These are phyloP conservation scores for Candida lessepsii DNA, from an alignment of 805 yeast genomes.

Conservation along the genomic window DNA sequence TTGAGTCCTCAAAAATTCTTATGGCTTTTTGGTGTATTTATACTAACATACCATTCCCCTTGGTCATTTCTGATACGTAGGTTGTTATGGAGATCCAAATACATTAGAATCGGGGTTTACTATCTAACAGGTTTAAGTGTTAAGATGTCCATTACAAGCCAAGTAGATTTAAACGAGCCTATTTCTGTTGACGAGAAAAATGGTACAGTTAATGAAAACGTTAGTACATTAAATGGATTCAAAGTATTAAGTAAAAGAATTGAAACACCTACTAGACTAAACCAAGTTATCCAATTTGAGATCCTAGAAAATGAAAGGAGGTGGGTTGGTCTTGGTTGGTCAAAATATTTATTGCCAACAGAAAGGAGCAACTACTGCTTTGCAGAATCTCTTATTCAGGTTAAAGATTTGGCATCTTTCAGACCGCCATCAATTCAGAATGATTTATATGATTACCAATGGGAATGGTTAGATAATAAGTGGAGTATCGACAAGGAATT, in stretches of 20 bases:
- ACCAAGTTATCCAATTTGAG: constrained; percentile 50
- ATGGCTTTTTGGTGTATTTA: constrained; percentile 36
- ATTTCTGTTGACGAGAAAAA: constrained; percentile 17
- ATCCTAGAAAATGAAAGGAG: constrained; percentile 58
- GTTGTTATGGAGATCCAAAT: constrained; percentile 50
- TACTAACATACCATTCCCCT: constrained; percentile 47
- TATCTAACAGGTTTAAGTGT: constrained; percentile 42
- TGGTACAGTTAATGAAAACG: constrained; percentile 12
- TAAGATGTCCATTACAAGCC: constrained; percentile 4
- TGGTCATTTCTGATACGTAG: constrained; percentile 46
- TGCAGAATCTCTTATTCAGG: constrained; percentile 30
- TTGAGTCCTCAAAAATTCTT: constrained; percentile 32
- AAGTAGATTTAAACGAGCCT: not conserved
- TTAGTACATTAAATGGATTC: constrained; percentile 28
- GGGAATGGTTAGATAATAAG: constrained; percentile 57
- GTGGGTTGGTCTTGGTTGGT: constrained; percentile 65
- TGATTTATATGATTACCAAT: constrained; percentile 38
- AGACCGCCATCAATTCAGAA: constrained; percentile 45
- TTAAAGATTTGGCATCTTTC: constrained; percentile 32
- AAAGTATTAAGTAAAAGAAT: constrained; percentile 37
- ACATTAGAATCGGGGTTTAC: constrained; percentile 36
- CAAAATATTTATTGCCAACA: constrained; percentile 47
- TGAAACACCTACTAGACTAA: constrained; percentile 41
- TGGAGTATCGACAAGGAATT: constrained; percentile 50
- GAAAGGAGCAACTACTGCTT: constrained; percentile 52